These are phyloP conservation scores for Zasmidium citrigriseum DNA, from an alignment of 2,329 filamentous ascomycete species.

Conservation along the genomic window DNA sequence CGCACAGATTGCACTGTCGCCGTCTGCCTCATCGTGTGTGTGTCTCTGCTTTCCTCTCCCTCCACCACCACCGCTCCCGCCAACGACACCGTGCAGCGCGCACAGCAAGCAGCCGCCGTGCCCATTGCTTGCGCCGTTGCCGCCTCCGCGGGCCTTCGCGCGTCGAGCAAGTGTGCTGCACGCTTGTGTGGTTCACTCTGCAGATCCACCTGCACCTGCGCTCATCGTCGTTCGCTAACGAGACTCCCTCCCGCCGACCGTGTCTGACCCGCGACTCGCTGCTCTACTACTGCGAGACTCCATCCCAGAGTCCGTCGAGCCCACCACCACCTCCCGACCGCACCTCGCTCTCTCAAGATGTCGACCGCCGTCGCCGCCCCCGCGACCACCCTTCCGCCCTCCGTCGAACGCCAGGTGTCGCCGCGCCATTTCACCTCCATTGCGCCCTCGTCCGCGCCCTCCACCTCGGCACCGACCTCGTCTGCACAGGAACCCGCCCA, in stretches of 20 bases:
- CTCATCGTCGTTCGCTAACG: too few relatives aligned
- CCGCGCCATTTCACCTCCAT: conserved; percentile 47
- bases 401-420: conserved; percentile 39
- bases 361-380: conserved; percentile 49
- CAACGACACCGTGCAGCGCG: too few relatives aligned
- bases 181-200: too few relatives aligned
- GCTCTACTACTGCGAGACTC: too few relatives aligned
- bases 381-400: conserved; percentile 38
- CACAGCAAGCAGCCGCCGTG: too few relatives aligned
- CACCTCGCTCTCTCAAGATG: conserved; percentile 38
- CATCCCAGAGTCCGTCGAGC: conserved; percentile 3
- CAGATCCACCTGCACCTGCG: too few relatives aligned
- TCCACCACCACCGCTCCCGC: too few relatives aligned
- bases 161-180: too few relatives aligned
- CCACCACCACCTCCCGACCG: not conserved
- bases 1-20: too few relatives aligned
- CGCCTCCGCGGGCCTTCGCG: not conserved
- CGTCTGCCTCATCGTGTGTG: too few relatives aligned
- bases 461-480: conserved; percentile 19
- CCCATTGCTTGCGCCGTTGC: not conserved
- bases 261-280: conserved; percentile 4
- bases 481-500: conserved; percentile 27
- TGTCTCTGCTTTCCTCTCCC: too few relatives aligned
- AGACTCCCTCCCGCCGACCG: too few relatives aligned
- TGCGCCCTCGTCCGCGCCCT: conserved; percentile 39